Conservation (phyloP, 192 early-diverging fungal species). For the Mortierella hygrophila region DNA sequence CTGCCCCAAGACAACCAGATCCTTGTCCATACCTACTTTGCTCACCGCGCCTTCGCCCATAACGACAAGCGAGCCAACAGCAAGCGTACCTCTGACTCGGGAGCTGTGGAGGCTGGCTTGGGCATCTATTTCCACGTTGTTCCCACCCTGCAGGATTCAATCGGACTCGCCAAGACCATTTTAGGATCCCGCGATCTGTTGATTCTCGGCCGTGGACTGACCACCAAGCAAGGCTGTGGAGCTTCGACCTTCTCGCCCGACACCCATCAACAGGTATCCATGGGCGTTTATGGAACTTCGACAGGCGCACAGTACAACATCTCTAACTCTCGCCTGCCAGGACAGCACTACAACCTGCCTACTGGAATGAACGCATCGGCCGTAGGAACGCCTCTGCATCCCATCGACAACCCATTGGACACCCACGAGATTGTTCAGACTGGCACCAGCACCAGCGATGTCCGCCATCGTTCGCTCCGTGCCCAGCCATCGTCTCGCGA, state of each 20-base stretch:
- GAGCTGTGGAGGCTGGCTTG: conserved; percentile 27
- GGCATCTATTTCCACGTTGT: conserved; percentile 37
- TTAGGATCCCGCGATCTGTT: conserved; percentile 63
- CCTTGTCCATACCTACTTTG: conserved; percentile 28
- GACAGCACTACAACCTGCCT: conserved; percentile 20
- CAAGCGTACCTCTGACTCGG: conserved; percentile 1
- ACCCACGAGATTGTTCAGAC: neutral
- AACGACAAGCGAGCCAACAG: neutral
- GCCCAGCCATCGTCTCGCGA: conserved; percentile 45
- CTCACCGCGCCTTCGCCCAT: conserved; percentile 19
- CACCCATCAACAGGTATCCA: neutral
- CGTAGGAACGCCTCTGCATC: conserved; percentile 9
- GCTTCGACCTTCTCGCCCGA: conserved; percentile 10
- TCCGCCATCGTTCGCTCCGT: conserved; percentile 17
- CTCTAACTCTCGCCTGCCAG: conserved; percentile 13
- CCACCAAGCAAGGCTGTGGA: conserved; percentile 11
- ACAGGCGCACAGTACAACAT: neutral
- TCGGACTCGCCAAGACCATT: conserved; percentile 46
- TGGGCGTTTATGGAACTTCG: conserved; percentile 1
- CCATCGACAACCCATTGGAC: conserved; percentile 37
- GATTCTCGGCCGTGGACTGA: conserved; percentile 58
- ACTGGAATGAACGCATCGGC: conserved; percentile 5
- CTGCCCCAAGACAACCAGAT: conserved; percentile 32
- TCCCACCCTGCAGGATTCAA: conserved; percentile 55
- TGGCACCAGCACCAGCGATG: neutral